These are phyloP conservation scores for Yarrowia sp. DNA, from an alignment of 805 yeast species.

Conservation along the genomic window DNA sequence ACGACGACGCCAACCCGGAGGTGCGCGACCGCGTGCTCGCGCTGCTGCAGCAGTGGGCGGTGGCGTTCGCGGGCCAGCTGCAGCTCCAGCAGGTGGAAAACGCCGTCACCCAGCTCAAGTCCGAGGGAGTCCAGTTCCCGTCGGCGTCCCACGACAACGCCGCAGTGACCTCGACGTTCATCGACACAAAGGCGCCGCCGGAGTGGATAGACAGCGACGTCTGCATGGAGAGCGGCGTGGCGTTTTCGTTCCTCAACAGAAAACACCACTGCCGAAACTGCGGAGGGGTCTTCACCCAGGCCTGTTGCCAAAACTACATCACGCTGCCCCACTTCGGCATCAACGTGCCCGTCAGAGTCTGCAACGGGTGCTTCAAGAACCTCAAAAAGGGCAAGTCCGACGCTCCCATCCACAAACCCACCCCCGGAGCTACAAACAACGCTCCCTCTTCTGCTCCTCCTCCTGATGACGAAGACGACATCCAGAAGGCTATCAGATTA, in stretches of 20 bases:
- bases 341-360: constrained; percentile 86
- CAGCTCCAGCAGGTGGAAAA: constrained; percentile 70
- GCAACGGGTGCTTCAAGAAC: constrained; percentile 84
- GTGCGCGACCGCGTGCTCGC: constrained; percentile 68
- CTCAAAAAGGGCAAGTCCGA: constrained; percentile 49
- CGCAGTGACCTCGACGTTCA: constrained; percentile 58
- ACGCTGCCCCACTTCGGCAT: constrained; percentile 87
- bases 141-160: constrained; percentile 47
- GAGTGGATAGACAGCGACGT: constrained; percentile 97
- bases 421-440: not conserved
- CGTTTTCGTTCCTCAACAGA: constrained; percentile 81
- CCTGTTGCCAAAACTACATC: constrained; percentile 75
- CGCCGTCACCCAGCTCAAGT: constrained; percentile 63
- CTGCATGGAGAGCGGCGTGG: constrained; percentile 89
- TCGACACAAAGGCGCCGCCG: constrained; percentile 92
- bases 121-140: constrained; percentile 73
- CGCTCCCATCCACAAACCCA: constrained; percentile 27
- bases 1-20: constrained; percentile 47
- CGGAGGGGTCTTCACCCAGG: constrained; percentile 91
- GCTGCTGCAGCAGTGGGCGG: constrained; percentile 77
- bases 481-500: constrained; percentile 77
- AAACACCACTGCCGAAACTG: constrained; percentile 97
- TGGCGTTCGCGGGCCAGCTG: constrained; percentile 70
- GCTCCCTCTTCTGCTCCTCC: not conserved
- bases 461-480: constrained; percentile 68